phyloP scores from a whole-genome alignment of 805 yeast genomes.

The Metschnikowia amazonensis region DNA sequence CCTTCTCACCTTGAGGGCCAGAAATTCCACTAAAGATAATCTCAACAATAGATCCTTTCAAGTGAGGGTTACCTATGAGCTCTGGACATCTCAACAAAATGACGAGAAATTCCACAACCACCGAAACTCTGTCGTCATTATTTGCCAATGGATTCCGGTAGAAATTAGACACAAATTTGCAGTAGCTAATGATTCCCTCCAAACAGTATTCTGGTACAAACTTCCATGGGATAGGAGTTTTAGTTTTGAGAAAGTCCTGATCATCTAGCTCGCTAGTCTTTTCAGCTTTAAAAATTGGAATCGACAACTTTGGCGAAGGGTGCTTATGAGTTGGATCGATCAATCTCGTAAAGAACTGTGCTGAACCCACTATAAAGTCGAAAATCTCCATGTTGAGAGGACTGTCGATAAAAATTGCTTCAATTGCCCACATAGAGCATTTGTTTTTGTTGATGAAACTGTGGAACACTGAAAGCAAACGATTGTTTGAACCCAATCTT shows the following conservation, averaged over 20 bases:
- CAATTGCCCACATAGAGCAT: slow-evolving; percentile 52
- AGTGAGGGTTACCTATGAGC: slow-evolving; percentile 84
- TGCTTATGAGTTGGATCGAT: slow-evolving; percentile 69
- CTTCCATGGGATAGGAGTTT: slow-evolving; percentile 73
- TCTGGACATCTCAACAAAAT: slow-evolving; percentile 80
- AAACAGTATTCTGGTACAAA: slow-evolving; percentile 81
- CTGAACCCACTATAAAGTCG: slow-evolving; percentile 74
- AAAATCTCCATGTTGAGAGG: slow-evolving; percentile 61
- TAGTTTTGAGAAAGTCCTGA: slow-evolving; percentile 60
- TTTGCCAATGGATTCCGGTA: slow-evolving; percentile 53
- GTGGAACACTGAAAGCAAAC: slow-evolving; percentile 29
- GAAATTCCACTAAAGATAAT: slow-evolving; percentile 74
- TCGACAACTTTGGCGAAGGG: slow-evolving; percentile 48
- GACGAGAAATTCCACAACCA: slow-evolving; percentile 68
- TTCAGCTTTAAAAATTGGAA: slow-evolving; percentile 55
- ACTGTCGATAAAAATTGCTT: slow-evolving; percentile 57
- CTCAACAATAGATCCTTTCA: slow-evolving; percentile 81
- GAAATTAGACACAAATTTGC: slow-evolving; percentile 57
- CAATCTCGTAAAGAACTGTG: slow-evolving; percentile 64
- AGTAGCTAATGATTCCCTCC: slow-evolving; percentile 75
- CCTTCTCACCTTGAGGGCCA: slow-evolving; percentile 54
- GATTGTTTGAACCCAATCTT: slow-evolving; percentile 11
- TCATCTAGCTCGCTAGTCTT: slow-evolving; percentile 70
- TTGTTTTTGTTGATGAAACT: slow-evolving; percentile 38
- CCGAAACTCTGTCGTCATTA: slow-evolving; percentile 48